phyloP scores from a whole-genome alignment of 768 basidiomycete species.

The Epithele typhae region DNA sequence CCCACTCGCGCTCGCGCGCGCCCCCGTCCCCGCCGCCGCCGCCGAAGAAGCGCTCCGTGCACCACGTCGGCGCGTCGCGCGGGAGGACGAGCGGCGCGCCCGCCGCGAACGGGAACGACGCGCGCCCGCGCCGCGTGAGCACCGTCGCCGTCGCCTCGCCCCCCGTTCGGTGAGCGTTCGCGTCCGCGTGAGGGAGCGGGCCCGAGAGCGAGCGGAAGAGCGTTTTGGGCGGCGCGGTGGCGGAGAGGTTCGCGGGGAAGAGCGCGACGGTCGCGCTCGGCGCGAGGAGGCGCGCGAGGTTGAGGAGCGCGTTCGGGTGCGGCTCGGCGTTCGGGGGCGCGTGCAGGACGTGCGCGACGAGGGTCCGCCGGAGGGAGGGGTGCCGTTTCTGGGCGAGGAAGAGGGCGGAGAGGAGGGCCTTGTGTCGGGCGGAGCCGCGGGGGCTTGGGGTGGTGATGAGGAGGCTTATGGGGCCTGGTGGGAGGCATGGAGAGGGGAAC shows the following conservation, averaged over 20 bases:
- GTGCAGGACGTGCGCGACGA: slow-evolving; percentile 47
- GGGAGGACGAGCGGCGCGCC: slow-evolving; percentile 43
- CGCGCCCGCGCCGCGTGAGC: slow-evolving; percentile 26
- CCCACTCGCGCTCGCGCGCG: slow-evolving; percentile 51
- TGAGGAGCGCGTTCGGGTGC: slow-evolving; percentile 51
- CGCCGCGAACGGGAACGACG: slow-evolving; percentile 34
- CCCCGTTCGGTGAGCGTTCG: background rate
- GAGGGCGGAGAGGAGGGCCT: slow-evolving; percentile 18
- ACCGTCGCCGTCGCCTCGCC: slow-evolving; percentile 16
- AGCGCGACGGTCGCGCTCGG: slow-evolving; percentile 43
- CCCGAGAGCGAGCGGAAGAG: slow-evolving; percentile 20
- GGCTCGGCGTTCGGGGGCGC: slow-evolving; percentile 29
- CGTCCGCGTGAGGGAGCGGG: slow-evolving; percentile 9
- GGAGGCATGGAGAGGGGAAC: background rate
- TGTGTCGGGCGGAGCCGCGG: slow-evolving; percentile 24
- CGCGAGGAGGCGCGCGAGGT: slow-evolving; percentile 60
- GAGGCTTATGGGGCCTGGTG: slow-evolving; percentile 45
- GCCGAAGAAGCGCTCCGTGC: slow-evolving; percentile 51
- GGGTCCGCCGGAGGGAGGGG: slow-evolving; percentile 13
- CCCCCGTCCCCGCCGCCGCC: slow-evolving; percentile 20
- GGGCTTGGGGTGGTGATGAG: slow-evolving; percentile 37
- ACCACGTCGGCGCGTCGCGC: slow-evolving; percentile 52
- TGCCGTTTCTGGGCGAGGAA: slow-evolving; percentile 8
- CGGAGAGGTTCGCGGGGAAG: slow-evolving; percentile 43
- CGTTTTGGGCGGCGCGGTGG: slow-evolving; percentile 22